Evolutionary conservation across 345 rosid genomes (phyloP).

Genomic region (Sapria himalayana): DNA sequence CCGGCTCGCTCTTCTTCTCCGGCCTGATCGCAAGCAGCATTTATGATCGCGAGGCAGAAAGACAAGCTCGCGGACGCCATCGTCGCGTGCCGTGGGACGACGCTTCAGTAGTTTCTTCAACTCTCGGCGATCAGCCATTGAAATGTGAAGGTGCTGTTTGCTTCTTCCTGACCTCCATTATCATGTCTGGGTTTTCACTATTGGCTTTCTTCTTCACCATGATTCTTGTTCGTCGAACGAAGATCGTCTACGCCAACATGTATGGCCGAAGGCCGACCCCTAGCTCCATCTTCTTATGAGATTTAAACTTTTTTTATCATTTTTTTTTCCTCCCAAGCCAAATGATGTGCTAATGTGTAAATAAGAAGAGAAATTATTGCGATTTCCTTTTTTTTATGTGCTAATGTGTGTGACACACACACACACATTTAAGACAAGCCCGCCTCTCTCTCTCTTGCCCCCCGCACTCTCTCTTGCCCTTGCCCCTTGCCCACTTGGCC

Average conservation of each 20-base stretch:
- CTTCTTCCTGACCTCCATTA: slow-evolving; percentile 80
- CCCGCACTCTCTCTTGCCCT: too few species aligned
- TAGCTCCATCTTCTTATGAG: too few species aligned
- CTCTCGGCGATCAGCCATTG: slow-evolving; percentile 27
- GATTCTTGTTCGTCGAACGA: slow-evolving; percentile 85
- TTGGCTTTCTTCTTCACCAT: slow-evolving; percentile 49
- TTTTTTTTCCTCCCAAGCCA: too few species aligned
- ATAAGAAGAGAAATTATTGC: too few species aligned
- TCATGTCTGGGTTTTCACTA: slow-evolving; percentile 81
- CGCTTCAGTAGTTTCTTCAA: slow-evolving; percentile 11
- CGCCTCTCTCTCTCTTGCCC: too few species aligned
- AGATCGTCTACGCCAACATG: slow-evolving; percentile 51
- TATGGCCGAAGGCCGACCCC: too few species aligned
- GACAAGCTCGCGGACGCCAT: slow-evolving; percentile 30
- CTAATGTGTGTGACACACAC: too few species aligned
- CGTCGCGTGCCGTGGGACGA: slow-evolving; percentile 6
- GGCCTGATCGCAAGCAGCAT: slow-evolving; percentile 79
- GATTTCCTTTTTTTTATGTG: too few species aligned
- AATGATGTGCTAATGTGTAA: too few species aligned
- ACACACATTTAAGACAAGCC: too few species aligned
- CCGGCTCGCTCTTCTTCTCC: slow-evolving; percentile 84
- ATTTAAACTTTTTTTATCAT: too few species aligned
- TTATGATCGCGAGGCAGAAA: slow-evolving; percentile 77
- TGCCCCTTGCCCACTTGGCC: too few species aligned
- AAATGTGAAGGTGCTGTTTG: slow-evolving; percentile 70